Conservation (phyloP, 345 rosid species). For the Moricandia arvensis region DNA sequence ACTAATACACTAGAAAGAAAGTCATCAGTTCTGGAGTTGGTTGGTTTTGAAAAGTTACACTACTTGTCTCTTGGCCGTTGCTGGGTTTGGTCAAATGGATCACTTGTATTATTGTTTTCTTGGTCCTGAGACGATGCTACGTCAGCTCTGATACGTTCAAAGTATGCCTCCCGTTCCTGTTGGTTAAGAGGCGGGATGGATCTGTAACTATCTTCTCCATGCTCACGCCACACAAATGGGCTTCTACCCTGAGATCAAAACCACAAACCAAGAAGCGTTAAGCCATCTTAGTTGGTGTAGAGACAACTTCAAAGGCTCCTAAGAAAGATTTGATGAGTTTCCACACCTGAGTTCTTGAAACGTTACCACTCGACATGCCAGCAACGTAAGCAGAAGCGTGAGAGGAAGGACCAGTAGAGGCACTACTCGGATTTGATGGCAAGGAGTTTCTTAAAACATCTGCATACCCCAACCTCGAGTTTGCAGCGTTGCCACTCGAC, state of each 20-base stretch:
- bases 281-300: too few relatives aligned
- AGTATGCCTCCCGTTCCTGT: conserved; percentile 58
- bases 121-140: neutral
- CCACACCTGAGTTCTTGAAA: conserved; percentile 23
- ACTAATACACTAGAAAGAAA: neutral
- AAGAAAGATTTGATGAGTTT: conserved; percentile 39
- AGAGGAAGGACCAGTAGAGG: too few relatives aligned
- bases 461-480: neutral
- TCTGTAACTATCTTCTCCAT: conserved; percentile 53
- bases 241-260: conserved; percentile 51
- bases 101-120: conserved; percentile 36
- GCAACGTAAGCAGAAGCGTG: conserved; percentile 37
- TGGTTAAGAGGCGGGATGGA: conserved; percentile 57
- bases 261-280: neutral
- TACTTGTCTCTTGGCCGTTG: conserved; percentile 45
- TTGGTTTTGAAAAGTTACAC: conserved; percentile 27
- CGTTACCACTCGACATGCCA: neutral
- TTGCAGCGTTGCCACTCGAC: neutral
- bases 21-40: neutral
- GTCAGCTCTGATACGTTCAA: conserved; percentile 12
- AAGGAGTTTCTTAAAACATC: too few relatives aligned
- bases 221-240: conserved; percentile 53
- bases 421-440: too few relatives aligned
- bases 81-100: conserved; percentile 37
- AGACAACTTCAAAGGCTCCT: too few relatives aligned